These are phyloP conservation scores for Coelastrella sp. DNA, from an alignment of 139 green algal species.

Conservation along the genomic window DNA sequence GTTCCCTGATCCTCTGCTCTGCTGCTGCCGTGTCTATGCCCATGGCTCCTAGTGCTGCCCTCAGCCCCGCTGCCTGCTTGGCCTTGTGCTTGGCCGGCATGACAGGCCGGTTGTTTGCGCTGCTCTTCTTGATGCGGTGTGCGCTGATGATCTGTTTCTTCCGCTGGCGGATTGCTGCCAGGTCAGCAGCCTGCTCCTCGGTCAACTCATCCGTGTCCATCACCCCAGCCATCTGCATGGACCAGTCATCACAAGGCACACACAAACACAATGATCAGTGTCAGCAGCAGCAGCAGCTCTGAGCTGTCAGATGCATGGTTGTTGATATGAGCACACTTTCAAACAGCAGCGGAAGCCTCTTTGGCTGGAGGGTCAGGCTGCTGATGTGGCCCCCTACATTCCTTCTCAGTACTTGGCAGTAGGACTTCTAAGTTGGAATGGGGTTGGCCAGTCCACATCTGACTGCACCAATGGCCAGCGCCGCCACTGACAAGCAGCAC, in stretches of 20 bases:
- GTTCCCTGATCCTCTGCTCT: slow-evolving; percentile 68
- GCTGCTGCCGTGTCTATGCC: slow-evolving; percentile 91
- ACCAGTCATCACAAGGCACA: too few relatives aligned
- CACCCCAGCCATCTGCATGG: slow-evolving; percentile 45
- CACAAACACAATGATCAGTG: slow-evolving; percentile 18
- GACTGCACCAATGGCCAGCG: neutral
- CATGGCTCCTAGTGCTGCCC: slow-evolving; percentile 75
- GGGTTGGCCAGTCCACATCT: too few relatives aligned
- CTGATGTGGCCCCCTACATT: too few relatives aligned
- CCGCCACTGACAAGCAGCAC: too few relatives aligned
- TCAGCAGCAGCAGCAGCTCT: neutral
- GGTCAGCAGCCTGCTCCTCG: slow-evolving; percentile 77
- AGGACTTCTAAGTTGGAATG: too few relatives aligned
- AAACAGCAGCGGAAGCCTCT: neutral
- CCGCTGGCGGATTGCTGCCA: slow-evolving; percentile 79
- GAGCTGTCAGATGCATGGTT: too few relatives aligned
- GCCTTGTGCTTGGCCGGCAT: slow-evolving; percentile 31
- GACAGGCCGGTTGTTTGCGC: slow-evolving; percentile 25
- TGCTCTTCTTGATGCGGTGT: slow-evolving; percentile 83
- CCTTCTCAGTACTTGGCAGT: too few relatives aligned
- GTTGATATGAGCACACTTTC: too few relatives aligned
- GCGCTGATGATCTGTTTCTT: slow-evolving; percentile 80
- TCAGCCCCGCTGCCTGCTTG: slow-evolving; percentile 55
- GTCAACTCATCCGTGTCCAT: slow-evolving; percentile 76
- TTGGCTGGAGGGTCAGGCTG: neutral